Percentiles rank a stretch among this genome's conserved stretches.
These are phyloP conservation scores for Aphanocladium album DNA, from an alignment of 2,329 filamentous ascomycete species.

Conservation along the genomic window DNA sequence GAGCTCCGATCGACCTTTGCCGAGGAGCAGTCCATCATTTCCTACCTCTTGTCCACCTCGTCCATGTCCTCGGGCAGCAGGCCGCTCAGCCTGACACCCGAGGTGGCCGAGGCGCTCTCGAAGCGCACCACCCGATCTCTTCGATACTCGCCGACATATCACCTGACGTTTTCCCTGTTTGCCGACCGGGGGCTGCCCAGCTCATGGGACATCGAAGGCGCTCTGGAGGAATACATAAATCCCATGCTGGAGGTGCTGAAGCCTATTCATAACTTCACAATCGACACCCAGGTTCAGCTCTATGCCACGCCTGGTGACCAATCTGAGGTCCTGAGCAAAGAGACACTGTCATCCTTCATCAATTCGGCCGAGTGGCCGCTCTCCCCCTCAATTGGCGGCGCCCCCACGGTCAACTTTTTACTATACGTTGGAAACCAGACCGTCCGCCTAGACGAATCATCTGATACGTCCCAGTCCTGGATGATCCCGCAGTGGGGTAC, in stretches of 20 bases:
- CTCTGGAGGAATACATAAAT: slow-evolving; percentile 73
- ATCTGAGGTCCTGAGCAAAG: slow-evolving; percentile 65
- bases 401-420: slow-evolving; percentile 94
- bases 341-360: slow-evolving; percentile 89
- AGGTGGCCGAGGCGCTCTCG: slow-evolving; percentile 51
- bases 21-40: slow-evolving; percentile 84
- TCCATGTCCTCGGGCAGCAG: slow-evolving; percentile 45
- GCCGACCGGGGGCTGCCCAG: slow-evolving; percentile 73
- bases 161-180: slow-evolving; percentile 93
- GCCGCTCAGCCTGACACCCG: slow-evolving; percentile 42
- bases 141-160: slow-evolving; percentile 90
- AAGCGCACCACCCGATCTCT: slow-evolving; percentile 78
- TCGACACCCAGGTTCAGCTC: slow-evolving; percentile 93
- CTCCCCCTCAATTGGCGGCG: slow-evolving; percentile 85
- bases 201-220: slow-evolving; percentile 84
- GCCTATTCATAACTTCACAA: slow-evolving; percentile 88
- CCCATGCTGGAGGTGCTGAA: slow-evolving; percentile 76
- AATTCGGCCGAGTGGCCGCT: slow-evolving; percentile 98
- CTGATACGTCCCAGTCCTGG: slow-evolving; percentile 63
- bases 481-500: slow-evolving; percentile 93
- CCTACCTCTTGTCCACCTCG: slow-evolving; percentile 62
- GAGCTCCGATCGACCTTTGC: slow-evolving; percentile 74
- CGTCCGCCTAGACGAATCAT: slow-evolving; percentile 47
- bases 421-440: slow-evolving; percentile 80
- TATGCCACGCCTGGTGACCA: slow-evolving; percentile 71